phyloP scores from a whole-genome alignment of 768 basidiomycete genomes.

The Suillus lakei region DNA sequence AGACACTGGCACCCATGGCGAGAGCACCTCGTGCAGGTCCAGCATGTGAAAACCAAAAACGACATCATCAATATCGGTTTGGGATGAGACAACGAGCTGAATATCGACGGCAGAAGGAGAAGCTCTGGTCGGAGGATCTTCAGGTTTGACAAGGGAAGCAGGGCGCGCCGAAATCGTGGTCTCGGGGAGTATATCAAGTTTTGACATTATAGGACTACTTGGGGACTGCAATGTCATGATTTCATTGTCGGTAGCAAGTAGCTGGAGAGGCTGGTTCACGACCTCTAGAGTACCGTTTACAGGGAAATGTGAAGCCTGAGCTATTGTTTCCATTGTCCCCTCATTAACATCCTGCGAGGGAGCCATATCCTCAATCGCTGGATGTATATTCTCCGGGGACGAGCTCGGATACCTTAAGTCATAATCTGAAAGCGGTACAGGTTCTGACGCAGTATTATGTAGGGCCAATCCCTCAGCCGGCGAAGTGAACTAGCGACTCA shows the following conservation, averaged over 20 bases:
- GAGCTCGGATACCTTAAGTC: constrained; percentile 1
- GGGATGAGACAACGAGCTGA: neutral
- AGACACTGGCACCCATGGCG: constrained; percentile 38
- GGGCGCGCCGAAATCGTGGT: neutral
- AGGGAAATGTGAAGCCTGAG: neutral
- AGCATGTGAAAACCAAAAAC: constrained; percentile 37
- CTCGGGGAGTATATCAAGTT: neutral
- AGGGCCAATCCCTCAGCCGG: neutral
- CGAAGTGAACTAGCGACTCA: neutral
- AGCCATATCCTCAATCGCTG: neutral
- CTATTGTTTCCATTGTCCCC: neutral
- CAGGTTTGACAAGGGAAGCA: neutral
- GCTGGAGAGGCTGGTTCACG: neutral
- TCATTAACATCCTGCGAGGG: neutral
- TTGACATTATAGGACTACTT: neutral
- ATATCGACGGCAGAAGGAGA: neutral
- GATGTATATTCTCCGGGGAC: neutral
- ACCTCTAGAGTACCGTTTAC: neutral
- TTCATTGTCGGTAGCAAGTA: neutral
- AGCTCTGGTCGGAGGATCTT: neutral
- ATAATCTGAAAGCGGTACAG: neutral
- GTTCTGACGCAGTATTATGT: neutral
- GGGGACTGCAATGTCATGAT: neutral
- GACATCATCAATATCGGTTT: neutral
- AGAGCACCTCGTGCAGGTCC: constrained; percentile 36